Base-by-base conservation (phyloP, 257 asterid genomes). In the Solanum piurae region DNA sequence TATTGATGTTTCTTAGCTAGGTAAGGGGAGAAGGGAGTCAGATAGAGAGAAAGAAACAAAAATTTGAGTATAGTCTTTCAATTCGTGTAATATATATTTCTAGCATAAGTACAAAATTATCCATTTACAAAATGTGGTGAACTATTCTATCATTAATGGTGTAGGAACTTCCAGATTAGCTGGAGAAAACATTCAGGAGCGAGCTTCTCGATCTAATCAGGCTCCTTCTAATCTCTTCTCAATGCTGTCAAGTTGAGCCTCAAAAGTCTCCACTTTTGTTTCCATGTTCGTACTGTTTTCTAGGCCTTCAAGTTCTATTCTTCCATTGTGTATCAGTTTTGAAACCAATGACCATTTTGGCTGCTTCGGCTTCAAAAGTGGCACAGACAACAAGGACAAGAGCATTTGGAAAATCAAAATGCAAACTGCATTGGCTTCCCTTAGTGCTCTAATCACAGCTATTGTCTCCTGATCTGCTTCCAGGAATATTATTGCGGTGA, bases 271-370 rank as follows among this genome's bases (percentile, higher is more conserved):
- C 10, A 91, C 10, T 66, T 88, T 88, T 80, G 20, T 29, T 18
- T 49, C 85, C 11, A 80, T 29, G 36, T 79, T 89, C 18, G 4
- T 4, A 33, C 14, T 82, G 27, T 89, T 82, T 55, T 74, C 16
- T 76, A 87, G 86, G 68, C 49, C 86, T 76, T 91, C 89, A 0
- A 74, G 66, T 76, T 88, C 86, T 8, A 82, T 87, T 83, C 55
- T 83, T 62, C 87, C 89, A 14, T 84, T 87, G 34, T 88, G 73
- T 34, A 86, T 55, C 64, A 90, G 46, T 72, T 87, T 90, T 73
- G 90, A 86, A 84, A 91, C 88, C 85, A 91, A 27, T 23, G 89
- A 79, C 92, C 93, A 91, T 89, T 88, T 91, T 31, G 74, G 83
- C 9, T 83, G 72, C 73, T 89, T 89, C 18, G 87, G 37, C 75